These are phyloP conservation scores for Earliella scabrosa DNA, from an alignment of 1,284 basidiomycete genomes.

Conservation along the genomic window DNA sequence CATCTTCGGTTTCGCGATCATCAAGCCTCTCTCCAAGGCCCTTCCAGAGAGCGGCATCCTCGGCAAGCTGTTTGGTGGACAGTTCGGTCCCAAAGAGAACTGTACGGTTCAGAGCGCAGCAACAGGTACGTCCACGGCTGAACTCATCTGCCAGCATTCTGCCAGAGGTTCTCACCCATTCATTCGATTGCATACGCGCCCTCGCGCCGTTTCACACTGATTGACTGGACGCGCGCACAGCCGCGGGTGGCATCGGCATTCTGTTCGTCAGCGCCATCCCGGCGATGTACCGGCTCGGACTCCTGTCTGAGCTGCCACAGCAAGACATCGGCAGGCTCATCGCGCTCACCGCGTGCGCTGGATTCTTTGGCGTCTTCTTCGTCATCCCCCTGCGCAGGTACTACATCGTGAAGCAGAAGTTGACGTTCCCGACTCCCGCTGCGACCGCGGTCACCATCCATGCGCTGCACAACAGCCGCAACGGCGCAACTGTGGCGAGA, in stretches of 20 bases:
- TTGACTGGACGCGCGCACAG: constrained; percentile 14
- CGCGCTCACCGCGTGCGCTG: constrained; percentile 57
- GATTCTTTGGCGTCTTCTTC: constrained; percentile 72
- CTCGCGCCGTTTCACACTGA: not conserved
- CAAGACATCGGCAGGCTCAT: constrained; percentile 61
- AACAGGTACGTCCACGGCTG: constrained; percentile 29
- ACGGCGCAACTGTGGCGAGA: constrained; percentile 53
- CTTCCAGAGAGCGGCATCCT: constrained; percentile 50
- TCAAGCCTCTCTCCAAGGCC: constrained; percentile 60
- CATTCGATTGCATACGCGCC: not conserved
- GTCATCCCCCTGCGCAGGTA: constrained; percentile 67
- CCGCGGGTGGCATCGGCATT: constrained; percentile 63
- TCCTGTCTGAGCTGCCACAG: constrained; percentile 48
- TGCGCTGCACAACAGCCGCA: constrained; percentile 57
- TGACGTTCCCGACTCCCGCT: constrained; percentile 71
- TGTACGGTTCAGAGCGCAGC: constrained; percentile 61
- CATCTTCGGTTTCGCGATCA: constrained; percentile 68
- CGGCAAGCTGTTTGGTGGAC: constrained; percentile 54
- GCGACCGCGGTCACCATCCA: constrained; percentile 76
- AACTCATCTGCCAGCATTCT: too few species aligned
- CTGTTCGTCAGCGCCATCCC: constrained; percentile 69
- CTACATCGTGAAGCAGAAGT: constrained; percentile 70
- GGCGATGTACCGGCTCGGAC: constrained; percentile 62
- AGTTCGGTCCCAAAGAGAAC: constrained; percentile 74
- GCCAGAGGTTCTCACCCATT: too few species aligned